Conservation (phyloP, 2,329 filamentous ascomycete genomes). For the Pyrenophora graminea region DNA sequence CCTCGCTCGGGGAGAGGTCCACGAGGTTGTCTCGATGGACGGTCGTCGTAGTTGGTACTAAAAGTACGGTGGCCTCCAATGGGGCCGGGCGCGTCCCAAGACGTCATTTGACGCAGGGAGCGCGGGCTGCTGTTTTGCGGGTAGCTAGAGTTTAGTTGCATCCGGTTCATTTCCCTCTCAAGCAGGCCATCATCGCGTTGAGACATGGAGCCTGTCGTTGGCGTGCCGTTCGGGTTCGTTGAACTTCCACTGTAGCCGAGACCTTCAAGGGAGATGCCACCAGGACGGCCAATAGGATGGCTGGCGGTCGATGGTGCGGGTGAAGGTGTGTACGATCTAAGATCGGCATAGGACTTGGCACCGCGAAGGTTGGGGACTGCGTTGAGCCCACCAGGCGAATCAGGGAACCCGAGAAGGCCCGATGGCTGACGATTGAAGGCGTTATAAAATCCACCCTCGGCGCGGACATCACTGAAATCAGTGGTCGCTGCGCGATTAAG, state of each 20-base stretch:
- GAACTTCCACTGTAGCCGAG: conserved; percentile 59
- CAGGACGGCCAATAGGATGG: conserved; percentile 71
- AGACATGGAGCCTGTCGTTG: conserved; percentile 56
- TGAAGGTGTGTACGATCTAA: conserved; percentile 93
- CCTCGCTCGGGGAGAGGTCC: conserved; percentile 65
- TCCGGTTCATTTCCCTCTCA: conserved; percentile 65
- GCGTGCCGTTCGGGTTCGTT: conserved; percentile 69
- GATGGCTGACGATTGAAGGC: conserved; percentile 79
- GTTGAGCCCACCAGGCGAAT: conserved; percentile 69
- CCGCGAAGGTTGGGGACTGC: conserved; percentile 81
- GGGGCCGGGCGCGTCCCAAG: conserved; percentile 63
- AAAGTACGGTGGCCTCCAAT: conserved; percentile 69
- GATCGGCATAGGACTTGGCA: conserved; percentile 94
- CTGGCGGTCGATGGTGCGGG: conserved; percentile 87
- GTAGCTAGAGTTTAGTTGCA: conserved; percentile 60
- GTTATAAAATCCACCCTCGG: conserved; percentile 74
- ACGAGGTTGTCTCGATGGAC: conserved; percentile 65
- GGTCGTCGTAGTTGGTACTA: conserved; percentile 62
- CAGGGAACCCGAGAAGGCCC: conserved; percentile 77
- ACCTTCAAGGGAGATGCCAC: conserved; percentile 55
- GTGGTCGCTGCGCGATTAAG: conserved; percentile 95
- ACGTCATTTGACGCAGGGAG: conserved; percentile 63
- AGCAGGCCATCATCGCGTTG: conserved; percentile 63
- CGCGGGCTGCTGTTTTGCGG: conserved; percentile 59
- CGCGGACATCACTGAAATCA: conserved; percentile 84